Evolutionary conservation across 2,329 filamentous ascomycete genomes (phyloP).

Genomic region (Penicillium fuscoglaucum): DNA sequence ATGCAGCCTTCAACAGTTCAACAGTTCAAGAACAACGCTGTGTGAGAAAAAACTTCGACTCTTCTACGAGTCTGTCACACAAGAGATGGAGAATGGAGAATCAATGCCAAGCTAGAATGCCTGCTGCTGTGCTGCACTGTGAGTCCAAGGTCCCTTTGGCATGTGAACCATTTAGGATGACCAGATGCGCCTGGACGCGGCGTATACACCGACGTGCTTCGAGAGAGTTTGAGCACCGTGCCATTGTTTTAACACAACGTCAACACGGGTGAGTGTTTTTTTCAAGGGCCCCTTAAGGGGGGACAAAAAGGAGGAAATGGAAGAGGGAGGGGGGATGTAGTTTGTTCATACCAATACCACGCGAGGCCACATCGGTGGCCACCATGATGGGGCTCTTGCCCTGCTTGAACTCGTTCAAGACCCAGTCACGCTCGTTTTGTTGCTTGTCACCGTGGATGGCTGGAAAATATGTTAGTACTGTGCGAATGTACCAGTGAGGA

Average conservation of each 20-base stretch:
- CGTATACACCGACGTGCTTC: conserved; percentile 85
- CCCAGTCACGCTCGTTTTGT: conserved; percentile 99
- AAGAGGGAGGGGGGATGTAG: conserved; percentile 48
- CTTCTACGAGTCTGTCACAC: conserved; percentile 65
- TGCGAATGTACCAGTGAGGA: background rate
- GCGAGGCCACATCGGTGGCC: conserved; percentile 98
- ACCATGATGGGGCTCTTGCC: conserved; percentile 99
- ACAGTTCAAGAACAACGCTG: conserved; percentile 49
- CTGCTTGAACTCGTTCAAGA: conserved; percentile 98
- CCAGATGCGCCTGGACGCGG: conserved; percentile 84
- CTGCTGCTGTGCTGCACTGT: conserved; percentile 69
- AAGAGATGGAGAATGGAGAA: conserved; percentile 73
- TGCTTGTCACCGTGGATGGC: conserved; percentile 99
- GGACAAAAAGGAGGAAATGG: conserved; percentile 33
- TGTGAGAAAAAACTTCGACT: conserved; percentile 71
- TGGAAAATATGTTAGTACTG: conserved; percentile 48
- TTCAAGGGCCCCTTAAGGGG: conserved; percentile 34
- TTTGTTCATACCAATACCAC: conserved; percentile 99
- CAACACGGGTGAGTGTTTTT: conserved; percentile 48
- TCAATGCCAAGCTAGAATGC: conserved; percentile 52
- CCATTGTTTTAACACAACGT: conserved; percentile 62
- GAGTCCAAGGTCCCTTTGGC: conserved; percentile 84
- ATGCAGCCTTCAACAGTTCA: conserved; percentile 79
- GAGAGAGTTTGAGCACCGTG: conserved; percentile 85
- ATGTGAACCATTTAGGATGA: conserved; percentile 73